Evolutionary conservation across 495 filamentous ascomycete species (phyloP).

Genomic region (Xylaria grammica): DNA sequence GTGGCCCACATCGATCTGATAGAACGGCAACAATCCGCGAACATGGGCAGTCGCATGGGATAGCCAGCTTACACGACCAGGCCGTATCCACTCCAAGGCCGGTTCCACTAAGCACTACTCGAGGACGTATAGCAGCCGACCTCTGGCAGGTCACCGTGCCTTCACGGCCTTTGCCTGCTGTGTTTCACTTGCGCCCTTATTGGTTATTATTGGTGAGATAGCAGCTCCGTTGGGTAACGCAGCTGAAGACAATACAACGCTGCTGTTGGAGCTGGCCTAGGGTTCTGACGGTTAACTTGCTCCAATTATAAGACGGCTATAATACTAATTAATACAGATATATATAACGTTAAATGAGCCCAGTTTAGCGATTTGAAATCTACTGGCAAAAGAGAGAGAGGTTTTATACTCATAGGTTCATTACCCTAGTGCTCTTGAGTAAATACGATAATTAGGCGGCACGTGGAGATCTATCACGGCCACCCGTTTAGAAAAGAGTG

Average conservation of each 20-base stretch:
- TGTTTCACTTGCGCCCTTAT: background rate
- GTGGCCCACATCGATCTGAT: constrained; percentile 28
- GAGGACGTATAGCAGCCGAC: background rate
- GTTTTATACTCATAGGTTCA: background rate
- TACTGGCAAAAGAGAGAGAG: background rate
- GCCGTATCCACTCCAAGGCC: constrained; percentile 8
- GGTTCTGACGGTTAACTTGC: constrained; percentile 5
- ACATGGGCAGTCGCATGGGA: too few species aligned
- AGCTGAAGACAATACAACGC: constrained; percentile 12
- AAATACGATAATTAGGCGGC: too few species aligned
- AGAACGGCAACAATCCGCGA: constrained; percentile 38
- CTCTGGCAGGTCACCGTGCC: constrained; percentile 4
- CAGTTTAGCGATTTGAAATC: background rate
- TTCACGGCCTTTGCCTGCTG: background rate
- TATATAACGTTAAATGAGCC: background rate
- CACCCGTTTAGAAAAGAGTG: too few species aligned
- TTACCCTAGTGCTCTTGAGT: too few species aligned
- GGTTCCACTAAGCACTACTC: constrained; percentile 11
- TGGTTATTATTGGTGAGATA: constrained; percentile 8
- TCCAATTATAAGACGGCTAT: background rate
- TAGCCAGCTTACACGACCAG: constrained; percentile 16
- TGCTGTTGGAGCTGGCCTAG: background rate
- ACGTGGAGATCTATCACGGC: too few species aligned
- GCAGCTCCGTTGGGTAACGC: background rate
- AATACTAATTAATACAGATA: background rate